Conservation (phyloP, 352 stramenopile species). For the Pythium graminicola region DNA sequence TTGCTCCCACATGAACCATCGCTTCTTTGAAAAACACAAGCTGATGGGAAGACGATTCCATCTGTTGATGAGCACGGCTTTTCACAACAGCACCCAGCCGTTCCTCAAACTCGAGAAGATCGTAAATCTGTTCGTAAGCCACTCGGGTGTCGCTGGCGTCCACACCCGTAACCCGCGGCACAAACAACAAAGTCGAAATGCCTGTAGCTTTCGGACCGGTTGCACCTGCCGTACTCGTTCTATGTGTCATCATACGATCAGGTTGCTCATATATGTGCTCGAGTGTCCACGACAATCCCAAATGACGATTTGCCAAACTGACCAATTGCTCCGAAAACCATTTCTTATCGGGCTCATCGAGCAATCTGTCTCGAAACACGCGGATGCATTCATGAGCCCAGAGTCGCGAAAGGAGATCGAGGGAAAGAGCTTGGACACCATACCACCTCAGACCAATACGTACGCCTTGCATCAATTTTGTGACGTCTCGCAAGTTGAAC, state of each 20-base stretch:
- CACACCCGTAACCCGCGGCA: background rate
- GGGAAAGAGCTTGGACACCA: no score
- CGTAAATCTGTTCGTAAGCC: conserved; percentile 66
- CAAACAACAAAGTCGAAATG: conserved; percentile 1
- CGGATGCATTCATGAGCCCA: conserved; percentile 90
- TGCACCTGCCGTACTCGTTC: background rate
- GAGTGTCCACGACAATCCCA: conserved; percentile 48
- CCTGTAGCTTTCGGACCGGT: background rate
- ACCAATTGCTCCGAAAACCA: conserved; percentile 84
- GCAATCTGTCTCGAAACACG: conserved; percentile 89
- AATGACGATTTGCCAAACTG: conserved; percentile 56
- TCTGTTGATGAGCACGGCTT: conserved; percentile 89
- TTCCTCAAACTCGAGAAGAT: conserved; percentile 87
- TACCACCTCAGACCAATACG: conserved; percentile 50
- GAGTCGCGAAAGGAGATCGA: conserved; percentile 78
- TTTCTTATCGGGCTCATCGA: conserved; percentile 74
- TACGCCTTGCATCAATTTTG: conserved; percentile 92
- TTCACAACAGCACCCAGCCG: conserved; percentile 94
- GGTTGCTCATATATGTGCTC: conserved; percentile 29
- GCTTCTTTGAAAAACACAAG: conserved; percentile 95
- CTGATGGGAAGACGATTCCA: no score
- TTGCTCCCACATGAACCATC: conserved; percentile 90
- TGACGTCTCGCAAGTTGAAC: conserved; percentile 92
- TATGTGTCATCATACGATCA: background rate
- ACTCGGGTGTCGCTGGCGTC: conserved; percentile 6